These are phyloP conservation scores for Entamoeba dispar DNA, from an alignment of 208 protist genomes.

Conservation along the genomic window DNA sequence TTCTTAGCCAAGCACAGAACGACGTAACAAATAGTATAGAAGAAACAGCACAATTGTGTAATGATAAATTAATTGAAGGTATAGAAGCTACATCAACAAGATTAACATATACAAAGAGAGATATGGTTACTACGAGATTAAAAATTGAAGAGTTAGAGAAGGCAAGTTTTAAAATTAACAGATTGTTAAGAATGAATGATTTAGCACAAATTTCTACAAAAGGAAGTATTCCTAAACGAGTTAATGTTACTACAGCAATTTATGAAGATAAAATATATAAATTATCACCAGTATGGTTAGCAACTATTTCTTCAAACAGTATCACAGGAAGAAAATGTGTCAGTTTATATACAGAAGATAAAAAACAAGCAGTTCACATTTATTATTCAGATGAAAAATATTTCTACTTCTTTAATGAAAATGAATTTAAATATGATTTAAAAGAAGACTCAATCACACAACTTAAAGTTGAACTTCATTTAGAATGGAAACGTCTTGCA, in stretches of 20 bases:
- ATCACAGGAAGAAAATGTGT: background rate
- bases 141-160: background rate
- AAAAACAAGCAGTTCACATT: background rate
- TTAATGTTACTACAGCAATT: background rate
- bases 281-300: background rate
- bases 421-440: background rate
- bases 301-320: background rate
- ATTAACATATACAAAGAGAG: background rate
- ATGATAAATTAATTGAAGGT: background rate
- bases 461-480: background rate
- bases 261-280: background rate
- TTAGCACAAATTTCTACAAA: background rate
- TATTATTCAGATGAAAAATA: background rate
- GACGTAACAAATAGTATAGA: background rate
- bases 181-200: background rate
- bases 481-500: background rate
- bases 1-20: background rate
- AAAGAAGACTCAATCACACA: background rate
- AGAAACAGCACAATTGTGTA: background rate
- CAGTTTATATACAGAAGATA: background rate
- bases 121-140: background rate
- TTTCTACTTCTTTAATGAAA: background rate
- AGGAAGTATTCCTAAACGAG: background rate
- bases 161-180: background rate
- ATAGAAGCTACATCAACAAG: background rate